phyloP scores from a whole-genome alignment of 805 yeast genomes.

The Metschnikowia picachoensis region DNA sequence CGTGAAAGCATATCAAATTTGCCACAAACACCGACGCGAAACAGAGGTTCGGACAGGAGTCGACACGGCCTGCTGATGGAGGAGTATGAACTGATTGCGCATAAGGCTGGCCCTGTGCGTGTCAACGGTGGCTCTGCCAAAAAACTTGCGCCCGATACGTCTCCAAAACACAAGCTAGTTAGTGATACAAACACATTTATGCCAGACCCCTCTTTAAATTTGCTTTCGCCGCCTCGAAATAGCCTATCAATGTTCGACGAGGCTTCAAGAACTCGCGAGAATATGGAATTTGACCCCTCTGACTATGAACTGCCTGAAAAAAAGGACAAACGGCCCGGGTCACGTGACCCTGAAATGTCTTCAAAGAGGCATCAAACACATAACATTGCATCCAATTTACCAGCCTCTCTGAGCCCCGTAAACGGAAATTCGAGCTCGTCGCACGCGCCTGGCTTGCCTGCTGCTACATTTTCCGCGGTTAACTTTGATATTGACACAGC shows the following conservation, averaged over 20 bases:
- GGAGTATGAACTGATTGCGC: not conserved
- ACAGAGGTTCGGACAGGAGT: not conserved
- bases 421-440: no score
- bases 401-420: no score
- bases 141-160: not conserved
- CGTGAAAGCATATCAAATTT: not conserved
- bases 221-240: slow-evolving; percentile 4
- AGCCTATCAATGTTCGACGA: not conserved
- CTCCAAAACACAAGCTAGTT: slow-evolving; percentile 20
- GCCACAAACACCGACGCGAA: slow-evolving; percentile 2
- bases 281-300: slow-evolving; percentile 27
- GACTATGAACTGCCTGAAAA: slow-evolving; percentile 17
- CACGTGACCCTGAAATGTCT: not conserved
- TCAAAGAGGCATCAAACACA: not conserved
- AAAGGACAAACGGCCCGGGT: no score
- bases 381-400: no score
- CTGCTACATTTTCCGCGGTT: not conserved
- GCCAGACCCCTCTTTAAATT: slow-evolving; percentile 10
- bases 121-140: no score
- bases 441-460: not conserved
- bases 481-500: no score
- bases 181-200: slow-evolving; percentile 24
- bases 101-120: no score
- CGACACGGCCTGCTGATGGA: not conserved
- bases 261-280: slow-evolving; percentile 1